Base-by-base conservation (phyloP, 2,329 filamentous ascomycete species). In the Neurospora sp. region DNA sequence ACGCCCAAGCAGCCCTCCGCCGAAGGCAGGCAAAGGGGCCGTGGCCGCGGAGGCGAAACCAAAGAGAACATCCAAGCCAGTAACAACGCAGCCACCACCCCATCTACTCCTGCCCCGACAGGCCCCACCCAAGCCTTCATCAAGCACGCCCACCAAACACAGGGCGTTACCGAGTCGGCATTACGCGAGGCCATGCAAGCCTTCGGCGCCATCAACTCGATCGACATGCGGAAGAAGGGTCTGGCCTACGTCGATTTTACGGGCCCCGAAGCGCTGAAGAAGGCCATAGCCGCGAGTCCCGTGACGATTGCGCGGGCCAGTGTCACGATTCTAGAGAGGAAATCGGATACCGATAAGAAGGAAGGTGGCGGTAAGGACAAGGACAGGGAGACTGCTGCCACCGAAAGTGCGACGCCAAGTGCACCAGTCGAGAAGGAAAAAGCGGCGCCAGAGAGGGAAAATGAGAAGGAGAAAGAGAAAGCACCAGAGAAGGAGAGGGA, bases 231-330 rank as follows among this genome's bases (percentile, higher is more conserved):
- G 79, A 91, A 94, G 76, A 97, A 97, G 79, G 93, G 93, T 0
- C 97, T 97, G 76, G 95, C 93, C 2, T 97, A 97, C 78, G 90
- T 97, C 46, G 92, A 97, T 73, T 98, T 97, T 81, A 86, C 87
- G 10, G 89, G 93, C 28, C 85, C 90, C 0, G 88, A 89, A 8
- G 85, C 87, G 10, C 83, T 98, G 36, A 87, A 87, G 75, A 93
- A 92, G 76, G 95, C 95, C 5, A 89, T 97, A 77, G 86, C 88
- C 17, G 92, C 91, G 12, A 96, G 93, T 76, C 92, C 92, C 0
- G 86, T 97, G 38, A 83, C 90, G 23, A 90, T 98, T 11, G 94
- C 91, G 0, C 91, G 96, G 77, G 93, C 92, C 6, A 90, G 90
- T 10, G 92, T 98, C 1, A 92, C 96, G 73, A 91, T 98, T 1